Base-by-base conservation (phyloP, 345 rosid species). In the Salix brachista region DNA sequence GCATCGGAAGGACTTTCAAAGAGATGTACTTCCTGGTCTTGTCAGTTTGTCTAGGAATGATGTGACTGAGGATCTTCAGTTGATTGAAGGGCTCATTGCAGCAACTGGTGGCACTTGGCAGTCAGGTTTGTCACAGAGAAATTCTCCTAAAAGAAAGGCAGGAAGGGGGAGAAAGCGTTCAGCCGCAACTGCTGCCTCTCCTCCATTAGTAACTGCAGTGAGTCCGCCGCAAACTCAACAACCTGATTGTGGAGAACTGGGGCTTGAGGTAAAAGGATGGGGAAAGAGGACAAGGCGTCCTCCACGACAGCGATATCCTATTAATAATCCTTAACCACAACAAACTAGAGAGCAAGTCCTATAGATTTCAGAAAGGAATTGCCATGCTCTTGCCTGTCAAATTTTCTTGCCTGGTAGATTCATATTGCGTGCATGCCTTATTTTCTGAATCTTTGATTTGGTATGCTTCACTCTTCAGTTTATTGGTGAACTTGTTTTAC, bases 241-340 rank as follows among this genome's bases (percentile, higher is more conserved):
- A 39, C 83, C 82, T 17, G 81, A 82, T 54, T 81, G 86, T 64
- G 54, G 18, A 25, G 90, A 89, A 67, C 64, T 65, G 54, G 81
- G 82, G 67, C 46, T 80, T 28, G 90, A 85, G 65, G 92, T 91
- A 67, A 79, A 85, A 30, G 92, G 94, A 65, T 92, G 97, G 97
- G 97, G 97, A 68, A 92, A 89, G 85, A 91, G 91, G 86, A 88
- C 92, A 9, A 84, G 96, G 87, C 91, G 96, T 42, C 95, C 90
- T 8, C 89, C 90, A 65, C 81, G 94, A 69, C 91, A 82, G 75
- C 81, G 94, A 78, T 90, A 84, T 83, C 87, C 85, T 4, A 36
- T 71, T 58, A 75, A 75, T 75, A 80, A 80, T 67, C 77, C 44
- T 71, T 79, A 10, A 26, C 79, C 19, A 41, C 69, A 46, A 41